Conservation (phyloP, 208 protist species). For the Trypanosoma cruzi region DNA sequence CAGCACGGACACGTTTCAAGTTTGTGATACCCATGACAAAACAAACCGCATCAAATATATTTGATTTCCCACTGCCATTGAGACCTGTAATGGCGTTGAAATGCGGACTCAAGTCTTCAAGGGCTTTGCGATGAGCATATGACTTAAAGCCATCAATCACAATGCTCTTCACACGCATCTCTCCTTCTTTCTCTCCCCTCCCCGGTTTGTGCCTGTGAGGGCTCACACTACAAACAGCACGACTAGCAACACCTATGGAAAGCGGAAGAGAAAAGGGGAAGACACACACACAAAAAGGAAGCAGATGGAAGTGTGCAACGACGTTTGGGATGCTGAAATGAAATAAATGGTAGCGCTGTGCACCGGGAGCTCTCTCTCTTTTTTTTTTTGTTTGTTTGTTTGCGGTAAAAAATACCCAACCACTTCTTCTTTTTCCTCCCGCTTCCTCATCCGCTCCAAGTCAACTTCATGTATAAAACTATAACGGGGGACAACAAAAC, state of each 20-base stretch:
- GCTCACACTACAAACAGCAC: background rate
- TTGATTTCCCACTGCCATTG: constrained; percentile 99
- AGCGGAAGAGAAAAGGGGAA: background rate
- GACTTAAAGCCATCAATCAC: constrained; percentile 99
- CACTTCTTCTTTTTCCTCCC: too few species aligned
- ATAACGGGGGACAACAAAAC: background rate
- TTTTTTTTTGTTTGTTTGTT: too few species aligned
- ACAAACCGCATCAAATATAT: constrained; percentile 99
- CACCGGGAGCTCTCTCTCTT: too few species aligned
- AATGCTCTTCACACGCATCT: constrained; percentile 99
- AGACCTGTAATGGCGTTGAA: constrained; percentile 99
- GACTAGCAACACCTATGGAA: background rate
- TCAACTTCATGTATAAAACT: too few species aligned
- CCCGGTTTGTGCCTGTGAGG: constrained; percentile 2
- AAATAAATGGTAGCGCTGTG: too few species aligned
- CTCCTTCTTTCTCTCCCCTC: background rate
- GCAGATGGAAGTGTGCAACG: too few species aligned
- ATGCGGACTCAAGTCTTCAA: constrained; percentile 96
- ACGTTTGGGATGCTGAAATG: too few species aligned
- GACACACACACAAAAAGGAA: background rate
- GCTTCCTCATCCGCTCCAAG: too few species aligned
- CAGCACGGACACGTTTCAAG: constrained; percentile 97
- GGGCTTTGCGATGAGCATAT: constrained; percentile 97
- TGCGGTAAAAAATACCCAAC: too few species aligned
- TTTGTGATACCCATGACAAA: constrained; percentile 99